A percentile compares a stretch with the other conserved stretches of the same genome.
These are phyloP conservation scores for Peterozyma xylosa DNA, from an alignment of 805 yeast species.

Conservation along the genomic window DNA sequence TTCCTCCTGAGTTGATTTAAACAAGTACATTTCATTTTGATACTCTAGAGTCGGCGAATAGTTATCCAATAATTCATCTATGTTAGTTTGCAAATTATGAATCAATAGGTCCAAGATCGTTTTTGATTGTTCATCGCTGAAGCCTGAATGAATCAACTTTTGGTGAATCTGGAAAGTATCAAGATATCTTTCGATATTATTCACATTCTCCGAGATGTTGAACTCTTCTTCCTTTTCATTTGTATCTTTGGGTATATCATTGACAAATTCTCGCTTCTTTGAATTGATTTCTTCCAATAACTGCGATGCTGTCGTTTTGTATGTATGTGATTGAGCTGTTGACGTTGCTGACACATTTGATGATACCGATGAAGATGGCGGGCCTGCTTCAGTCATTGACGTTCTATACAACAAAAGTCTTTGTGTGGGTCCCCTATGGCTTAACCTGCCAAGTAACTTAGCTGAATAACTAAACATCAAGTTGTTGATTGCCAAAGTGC, in stretches of 20 bases:
- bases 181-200: slow-evolving; percentile 30
- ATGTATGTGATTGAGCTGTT: neutral
- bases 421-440: too few species aligned
- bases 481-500: too few species aligned
- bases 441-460: too few species aligned
- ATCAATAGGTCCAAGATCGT: slow-evolving; percentile 41
- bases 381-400: too few species aligned
- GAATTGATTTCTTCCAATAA: slow-evolving; percentile 6
- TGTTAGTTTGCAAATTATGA: slow-evolving; percentile 23
- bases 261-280: neutral
- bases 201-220: neutral
- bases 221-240: neutral
- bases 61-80: slow-evolving; percentile 37
- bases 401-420: too few species aligned
- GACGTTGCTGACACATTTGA: neutral
- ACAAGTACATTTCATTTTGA: slow-evolving; percentile 82
- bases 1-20: slow-evolving; percentile 90
- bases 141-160: slow-evolving; percentile 47
- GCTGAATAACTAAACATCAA: too few species aligned
- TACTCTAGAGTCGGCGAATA: slow-evolving; percentile 57
- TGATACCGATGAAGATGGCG: too few species aligned
- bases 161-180: slow-evolving; percentile 59
- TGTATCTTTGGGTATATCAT: neutral
- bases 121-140: slow-evolving; percentile 54
- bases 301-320: slow-evolving; percentile 5